Percentiles rank a stretch among this genome's conserved stretches.
phyloP scores from a whole-genome alignment of 768 basidiomycete species.

The Artomyces pyxidatus region DNA sequence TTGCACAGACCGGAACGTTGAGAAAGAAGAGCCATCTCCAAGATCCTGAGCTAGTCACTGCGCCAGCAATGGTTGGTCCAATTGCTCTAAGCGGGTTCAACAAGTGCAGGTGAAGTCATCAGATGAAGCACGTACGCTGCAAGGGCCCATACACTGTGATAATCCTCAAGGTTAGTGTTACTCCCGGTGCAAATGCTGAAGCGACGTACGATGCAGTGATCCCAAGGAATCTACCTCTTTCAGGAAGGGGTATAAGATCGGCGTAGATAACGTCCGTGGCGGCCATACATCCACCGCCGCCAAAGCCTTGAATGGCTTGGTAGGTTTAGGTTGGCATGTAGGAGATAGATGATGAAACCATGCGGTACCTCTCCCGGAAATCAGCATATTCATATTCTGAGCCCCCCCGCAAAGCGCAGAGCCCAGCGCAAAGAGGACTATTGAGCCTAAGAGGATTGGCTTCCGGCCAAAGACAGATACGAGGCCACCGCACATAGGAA shows the following conservation, averaged over 20 bases:
- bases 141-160: not conserved
- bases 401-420: slow-evolving; percentile 27
- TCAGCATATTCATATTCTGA: slow-evolving; percentile 23
- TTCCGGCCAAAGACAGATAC: slow-evolving; percentile 21
- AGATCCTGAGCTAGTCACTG: not conserved
- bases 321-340: not conserved
- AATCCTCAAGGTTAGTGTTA: slow-evolving; percentile 1
- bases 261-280: slow-evolving; percentile 26
- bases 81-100: not conserved
- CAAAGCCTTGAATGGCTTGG: slow-evolving; percentile 26
- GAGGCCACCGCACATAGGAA: slow-evolving; percentile 18
- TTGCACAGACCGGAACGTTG: not conserved
- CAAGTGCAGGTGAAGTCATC: not conserved
- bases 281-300: slow-evolving; percentile 22
- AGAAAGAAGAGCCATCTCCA: not conserved
- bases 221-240: slow-evolving; percentile 27
- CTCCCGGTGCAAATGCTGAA: not conserved
- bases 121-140: not conserved
- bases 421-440: slow-evolving; percentile 22
- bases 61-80: not conserved
- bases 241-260: slow-evolving; percentile 31
- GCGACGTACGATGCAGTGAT: slow-evolving; percentile 10
- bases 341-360: not conserved
- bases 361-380: slow-evolving; percentile 20
- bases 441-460: slow-evolving; percentile 17